phyloP scores from a whole-genome alignment of 352 stramenopile genomes.

The Blastocystis sp. region DNA sequence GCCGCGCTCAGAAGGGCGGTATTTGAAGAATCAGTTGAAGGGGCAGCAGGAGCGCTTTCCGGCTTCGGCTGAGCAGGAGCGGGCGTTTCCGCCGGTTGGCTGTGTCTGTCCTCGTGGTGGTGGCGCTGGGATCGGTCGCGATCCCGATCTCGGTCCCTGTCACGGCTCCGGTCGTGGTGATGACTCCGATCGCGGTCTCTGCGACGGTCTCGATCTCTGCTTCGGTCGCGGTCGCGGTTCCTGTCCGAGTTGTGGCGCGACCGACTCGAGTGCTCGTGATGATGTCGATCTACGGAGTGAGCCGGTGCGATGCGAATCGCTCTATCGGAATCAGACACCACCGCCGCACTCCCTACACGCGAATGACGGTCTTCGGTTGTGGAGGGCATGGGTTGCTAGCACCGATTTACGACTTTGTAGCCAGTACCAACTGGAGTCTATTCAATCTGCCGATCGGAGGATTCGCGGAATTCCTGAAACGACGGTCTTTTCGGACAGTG shows the following conservation, averaged over 20 bases:
- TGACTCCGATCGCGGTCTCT: not conserved
- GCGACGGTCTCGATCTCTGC: not conserved
- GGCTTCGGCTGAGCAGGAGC: not conserved
- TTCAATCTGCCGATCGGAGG: no score
- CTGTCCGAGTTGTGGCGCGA: not conserved
- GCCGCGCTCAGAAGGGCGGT: conserved; percentile 29
- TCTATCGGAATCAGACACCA: conserved; percentile 21
- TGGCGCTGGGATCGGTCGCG: no score
- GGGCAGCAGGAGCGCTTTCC: not conserved
- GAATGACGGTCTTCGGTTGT: conserved; percentile 25
- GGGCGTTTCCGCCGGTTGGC: no score
- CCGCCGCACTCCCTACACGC: conserved; percentile 33
- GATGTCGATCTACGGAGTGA: not conserved
- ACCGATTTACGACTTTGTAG: no score
- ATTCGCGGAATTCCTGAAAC: not conserved
- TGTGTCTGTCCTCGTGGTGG: no score
- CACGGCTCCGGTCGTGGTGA: not conserved
- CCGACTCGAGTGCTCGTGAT: not conserved
- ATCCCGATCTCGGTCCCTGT: not conserved
- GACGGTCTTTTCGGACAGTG: no score
- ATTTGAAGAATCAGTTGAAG: not conserved
- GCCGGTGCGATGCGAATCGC: not conserved
- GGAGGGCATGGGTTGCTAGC: no score
- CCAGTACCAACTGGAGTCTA: no score
- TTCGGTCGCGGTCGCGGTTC: not conserved